Evolutionary conservation across 306 rosid species (phyloP).

Genomic region (Cucurbita maxima): DNA sequence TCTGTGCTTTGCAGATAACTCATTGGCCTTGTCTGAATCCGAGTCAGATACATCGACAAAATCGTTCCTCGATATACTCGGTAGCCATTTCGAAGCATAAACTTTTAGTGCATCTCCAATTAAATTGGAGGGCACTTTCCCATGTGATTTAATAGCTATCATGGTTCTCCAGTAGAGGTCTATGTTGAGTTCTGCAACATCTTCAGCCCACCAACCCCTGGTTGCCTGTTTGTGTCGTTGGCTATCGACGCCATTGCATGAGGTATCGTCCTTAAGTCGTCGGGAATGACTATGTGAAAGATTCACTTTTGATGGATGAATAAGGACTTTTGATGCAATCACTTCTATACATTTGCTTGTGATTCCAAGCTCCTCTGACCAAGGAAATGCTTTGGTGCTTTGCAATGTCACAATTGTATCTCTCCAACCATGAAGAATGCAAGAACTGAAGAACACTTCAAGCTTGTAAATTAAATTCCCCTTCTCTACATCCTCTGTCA

Average conservation of each 20-base stretch:
- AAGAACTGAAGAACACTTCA: slow-evolving; percentile 80
- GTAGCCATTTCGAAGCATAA: slow-evolving; percentile 83
- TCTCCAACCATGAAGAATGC: slow-evolving; percentile 90
- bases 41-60: slow-evolving; percentile 23
- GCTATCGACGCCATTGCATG: slow-evolving; percentile 66
- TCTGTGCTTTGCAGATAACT: slow-evolving; percentile 51
- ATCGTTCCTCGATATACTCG: slow-evolving; percentile 41
- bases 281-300: slow-evolving; percentile 69
- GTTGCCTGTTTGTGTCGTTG: slow-evolving; percentile 32
- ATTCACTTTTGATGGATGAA: slow-evolving; percentile 62
- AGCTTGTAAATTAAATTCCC: slow-evolving; percentile 76
- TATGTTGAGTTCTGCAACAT: slow-evolving; percentile 78
- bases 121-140: slow-evolving; percentile 47
- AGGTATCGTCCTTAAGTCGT: slow-evolving; percentile 49
- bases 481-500: slow-evolving; percentile 92
- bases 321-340: slow-evolving; percentile 53
- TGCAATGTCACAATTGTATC: slow-evolving; percentile 74
- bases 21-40: slow-evolving; percentile 36
- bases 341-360: slow-evolving; percentile 76
- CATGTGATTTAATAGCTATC: slow-evolving; percentile 77
- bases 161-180: slow-evolving; percentile 91
- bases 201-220: slow-evolving; percentile 98
- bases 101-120: slow-evolving; percentile 77
- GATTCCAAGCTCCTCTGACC: slow-evolving; percentile 80
- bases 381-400: slow-evolving; percentile 60